Evolutionary conservation across 1,139 yeast genomes (phyloP).

Genomic region (Wickerhamiella infanticola): DNA sequence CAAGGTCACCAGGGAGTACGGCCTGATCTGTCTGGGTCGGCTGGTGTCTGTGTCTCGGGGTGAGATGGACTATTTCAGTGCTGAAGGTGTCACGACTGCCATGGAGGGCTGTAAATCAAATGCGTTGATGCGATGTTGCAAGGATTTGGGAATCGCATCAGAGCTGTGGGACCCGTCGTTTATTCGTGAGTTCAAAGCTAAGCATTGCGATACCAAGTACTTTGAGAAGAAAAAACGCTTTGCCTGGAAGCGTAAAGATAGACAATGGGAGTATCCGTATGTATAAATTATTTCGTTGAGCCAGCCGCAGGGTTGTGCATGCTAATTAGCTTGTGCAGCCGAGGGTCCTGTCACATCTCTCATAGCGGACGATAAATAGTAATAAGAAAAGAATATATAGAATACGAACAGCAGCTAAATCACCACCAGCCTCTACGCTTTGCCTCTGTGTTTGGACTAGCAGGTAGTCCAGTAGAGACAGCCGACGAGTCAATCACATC

Average conservation of each 20-base stretch:
- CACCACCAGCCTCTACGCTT: not conserved
- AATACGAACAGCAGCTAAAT: not conserved
- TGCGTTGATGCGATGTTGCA: constrained; percentile 95
- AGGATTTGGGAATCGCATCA: constrained; percentile 90
- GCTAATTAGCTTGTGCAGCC: no score
- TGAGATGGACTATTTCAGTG: constrained; percentile 83
- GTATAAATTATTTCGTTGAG: constrained; percentile 15
- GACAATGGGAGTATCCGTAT: constrained; percentile 64
- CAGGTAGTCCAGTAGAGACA: not conserved
- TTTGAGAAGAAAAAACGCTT: constrained; percentile 69
- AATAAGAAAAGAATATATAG: not conserved
- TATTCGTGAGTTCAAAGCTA: constrained; percentile 61
- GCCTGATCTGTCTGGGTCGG: constrained; percentile 72
- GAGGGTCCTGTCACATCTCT: no score
- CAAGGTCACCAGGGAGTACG: constrained; percentile 75
- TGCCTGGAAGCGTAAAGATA: constrained; percentile 73
- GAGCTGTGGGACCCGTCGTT: constrained; percentile 95
- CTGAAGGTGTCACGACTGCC: constrained; percentile 83
- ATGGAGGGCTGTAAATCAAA: constrained; percentile 95
- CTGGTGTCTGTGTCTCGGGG: constrained; percentile 88
- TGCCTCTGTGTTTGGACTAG: not conserved
- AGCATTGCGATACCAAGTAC: constrained; percentile 66
- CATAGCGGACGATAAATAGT: no score
- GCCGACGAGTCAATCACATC: constrained; percentile 2
- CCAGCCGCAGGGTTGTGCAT: no score